Evolutionary conservation across 805 yeast species (phyloP), one percentile per base, ranked within the genome.

Genomic region (Ogataea dorogensis): DNA sequence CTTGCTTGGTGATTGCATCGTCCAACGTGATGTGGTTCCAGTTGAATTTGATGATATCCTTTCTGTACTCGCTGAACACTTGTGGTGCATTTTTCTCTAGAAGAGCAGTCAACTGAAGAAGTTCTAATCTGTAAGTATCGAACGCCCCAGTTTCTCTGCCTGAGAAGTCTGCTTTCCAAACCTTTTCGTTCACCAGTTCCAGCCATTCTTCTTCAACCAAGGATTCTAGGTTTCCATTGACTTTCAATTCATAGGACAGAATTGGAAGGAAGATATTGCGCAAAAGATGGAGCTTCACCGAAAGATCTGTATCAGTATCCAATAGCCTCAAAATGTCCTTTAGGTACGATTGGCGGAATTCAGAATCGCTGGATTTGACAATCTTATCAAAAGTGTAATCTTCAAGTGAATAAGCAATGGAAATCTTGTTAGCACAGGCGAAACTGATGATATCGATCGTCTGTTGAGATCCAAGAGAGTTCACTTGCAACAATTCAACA

Each of bases 11-110:
- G 33, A 88, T 75, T 33, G 80, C 74, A 55, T 93, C 99, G 44
- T 89, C 97, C 20, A 89, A 65, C 49, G 86, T 86, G 53, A 93
- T 81, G 51, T 81, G 85, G 48, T 86, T 85, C 99, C 99, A 93
- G 49, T 88, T 84, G 63, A 88, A 93, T 58, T 86, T 87, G 58
- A 93, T 86, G 27, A 93, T 77, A 49, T 88, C 95, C 54, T 87
- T 91, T 27, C 85, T 70, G 47, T 75, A 70, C 11, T 77, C 82
- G 6, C 73, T 64, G 17, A 86, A 70, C 8, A 69, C 60, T 0
- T 64, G 58, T 0, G 95, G 79, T 1, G 85, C 79, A 61, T 78
- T 75, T 52, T 80, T 79, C 17, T 88, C 75, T 28, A 93, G 63
- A 28, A 83, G 62, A 0, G 96, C 79, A 0, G 98, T 83, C 54